A percentile compares a stretch with the other conserved stretches of the same genome.
Conservation (phyloP, 805 yeast genomes). For the Hyphopichia homilentoma region DNA sequence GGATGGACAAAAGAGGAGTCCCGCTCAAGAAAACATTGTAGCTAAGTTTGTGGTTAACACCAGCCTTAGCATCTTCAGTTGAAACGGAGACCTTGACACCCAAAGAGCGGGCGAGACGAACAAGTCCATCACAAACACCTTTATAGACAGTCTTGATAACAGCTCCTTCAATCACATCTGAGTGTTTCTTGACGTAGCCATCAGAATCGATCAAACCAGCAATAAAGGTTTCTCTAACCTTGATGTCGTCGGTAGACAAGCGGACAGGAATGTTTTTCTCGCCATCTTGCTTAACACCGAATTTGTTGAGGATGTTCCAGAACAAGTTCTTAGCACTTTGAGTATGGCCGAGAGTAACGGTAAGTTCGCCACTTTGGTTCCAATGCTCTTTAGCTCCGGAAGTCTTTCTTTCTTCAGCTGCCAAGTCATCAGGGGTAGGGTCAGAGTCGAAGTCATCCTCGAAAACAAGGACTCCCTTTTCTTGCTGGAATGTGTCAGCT, state of each 20-base stretch:
- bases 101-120: constrained; percentile 38
- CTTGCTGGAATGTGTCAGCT: background rate
- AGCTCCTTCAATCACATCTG: constrained; percentile 16
- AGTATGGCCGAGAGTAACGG: constrained; percentile 3
- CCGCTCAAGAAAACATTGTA: constrained; percentile 18
- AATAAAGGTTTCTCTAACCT: constrained; percentile 40
- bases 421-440: constrained; percentile 5
- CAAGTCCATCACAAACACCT: constrained; percentile 32
- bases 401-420: constrained; percentile 4
- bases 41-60: constrained; percentile 9
- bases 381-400: constrained; percentile 1
- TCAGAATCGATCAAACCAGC: constrained; percentile 44
- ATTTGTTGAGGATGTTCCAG: constrained; percentile 20
- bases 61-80: constrained; percentile 11
- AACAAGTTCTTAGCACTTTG: constrained; percentile 12
- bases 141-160: constrained; percentile 26
- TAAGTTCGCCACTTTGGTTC: constrained; percentile 3
- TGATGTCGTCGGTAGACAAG: constrained; percentile 30
- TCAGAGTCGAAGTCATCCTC: constrained; percentile 2
- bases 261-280: constrained; percentile 23
- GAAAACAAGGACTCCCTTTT: background rate
- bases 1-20: constrained; percentile 18
- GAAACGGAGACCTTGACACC: constrained; percentile 36
- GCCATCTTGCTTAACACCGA: constrained; percentile 15
- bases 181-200: constrained; percentile 22